Evolutionary conservation across 805 yeast genomes (phyloP).

Genomic region (Limtongia smithiae): DNA sequence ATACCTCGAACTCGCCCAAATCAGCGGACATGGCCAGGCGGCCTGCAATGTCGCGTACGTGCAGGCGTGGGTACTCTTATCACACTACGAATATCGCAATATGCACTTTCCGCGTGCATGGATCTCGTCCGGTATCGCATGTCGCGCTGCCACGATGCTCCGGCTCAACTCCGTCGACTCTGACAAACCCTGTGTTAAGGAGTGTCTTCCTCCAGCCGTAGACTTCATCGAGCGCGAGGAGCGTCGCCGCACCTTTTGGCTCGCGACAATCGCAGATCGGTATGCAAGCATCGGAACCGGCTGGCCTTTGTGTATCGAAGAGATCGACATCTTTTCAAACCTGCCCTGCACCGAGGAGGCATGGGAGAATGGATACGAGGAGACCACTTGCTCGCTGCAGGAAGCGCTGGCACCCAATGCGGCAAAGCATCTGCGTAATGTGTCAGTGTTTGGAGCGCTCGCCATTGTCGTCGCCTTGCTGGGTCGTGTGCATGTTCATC

Average conservation of each 20-base stretch:
- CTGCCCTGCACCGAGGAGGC: slow-evolving; percentile 33
- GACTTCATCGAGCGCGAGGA: slow-evolving; percentile 32
- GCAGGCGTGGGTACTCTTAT: slow-evolving; percentile 33
- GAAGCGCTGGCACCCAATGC: slow-evolving; percentile 3
- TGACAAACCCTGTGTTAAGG: slow-evolving; percentile 1
- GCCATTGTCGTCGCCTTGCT: slow-evolving; percentile 6
- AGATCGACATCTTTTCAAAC: slow-evolving; percentile 28
- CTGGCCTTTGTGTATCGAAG: slow-evolving; percentile 30
- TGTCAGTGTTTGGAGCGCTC: slow-evolving; percentile 12
- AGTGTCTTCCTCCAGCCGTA: slow-evolving; percentile 14
- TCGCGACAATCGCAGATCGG: slow-evolving; percentile 29
- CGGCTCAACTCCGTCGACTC: slow-evolving; percentile 31
- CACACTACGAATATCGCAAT: slow-evolving; percentile 30
- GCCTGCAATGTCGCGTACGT: slow-evolving; percentile 29
- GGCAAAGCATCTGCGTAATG: not conserved
- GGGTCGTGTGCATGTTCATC: slow-evolving; percentile 18
- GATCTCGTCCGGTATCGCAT: slow-evolving; percentile 34
- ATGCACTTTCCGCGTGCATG: slow-evolving; percentile 36
- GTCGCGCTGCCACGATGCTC: slow-evolving; percentile 31
- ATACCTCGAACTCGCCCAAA: slow-evolving; percentile 30
- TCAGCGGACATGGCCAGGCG: slow-evolving; percentile 20
- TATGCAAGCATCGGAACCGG: slow-evolving; percentile 33
- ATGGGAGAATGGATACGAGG: slow-evolving; percentile 10
- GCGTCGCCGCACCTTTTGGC: slow-evolving; percentile 36
- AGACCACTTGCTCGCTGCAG: slow-evolving; percentile 4